A percentile compares a stretch with the other conserved stretches of the same genome.
Evolutionary conservation across 2,329 filamentous ascomycete genomes (phyloP).

Genomic region (Beauveria rudraprayagi): DNA sequence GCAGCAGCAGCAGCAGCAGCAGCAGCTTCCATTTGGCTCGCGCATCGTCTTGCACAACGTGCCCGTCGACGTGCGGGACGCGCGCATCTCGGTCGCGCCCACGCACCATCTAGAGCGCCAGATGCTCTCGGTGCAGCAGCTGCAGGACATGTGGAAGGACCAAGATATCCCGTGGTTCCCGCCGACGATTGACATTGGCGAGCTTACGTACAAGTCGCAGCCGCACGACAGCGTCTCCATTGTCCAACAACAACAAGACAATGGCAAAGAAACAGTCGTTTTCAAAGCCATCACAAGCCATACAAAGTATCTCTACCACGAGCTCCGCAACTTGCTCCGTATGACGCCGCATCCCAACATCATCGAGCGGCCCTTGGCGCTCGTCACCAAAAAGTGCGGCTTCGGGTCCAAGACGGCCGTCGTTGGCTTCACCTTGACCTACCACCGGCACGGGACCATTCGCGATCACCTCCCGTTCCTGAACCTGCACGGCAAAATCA

Average conservation of each 20-base stretch:
- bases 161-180: slow-evolving; percentile 31
- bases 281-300: slow-evolving; percentile 52
- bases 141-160: slow-evolving; percentile 37
- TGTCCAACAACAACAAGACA: slow-evolving; percentile 29
- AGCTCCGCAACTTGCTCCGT: slow-evolving; percentile 46
- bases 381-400: slow-evolving; percentile 47
- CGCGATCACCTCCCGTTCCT: slow-evolving; percentile 47
- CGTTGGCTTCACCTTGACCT: slow-evolving; percentile 49
- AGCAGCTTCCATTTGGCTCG: slow-evolving; percentile 46
- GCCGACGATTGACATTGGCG: slow-evolving; percentile 38
- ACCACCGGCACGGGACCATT: slow-evolving; percentile 45
- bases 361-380: slow-evolving; percentile 40
- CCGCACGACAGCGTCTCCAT: slow-evolving; percentile 53
- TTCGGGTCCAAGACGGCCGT: slow-evolving; percentile 50
- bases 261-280: slow-evolving; percentile 34
- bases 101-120: slow-evolving; percentile 47
- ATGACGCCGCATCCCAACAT: slow-evolving; percentile 46
- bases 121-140: slow-evolving; percentile 34
- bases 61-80: slow-evolving; percentile 36
- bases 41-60: slow-evolving; percentile 47
- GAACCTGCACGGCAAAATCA: slow-evolving; percentile 36
- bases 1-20: slow-evolving; percentile 10
- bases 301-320: slow-evolving; percentile 54
- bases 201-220: slow-evolving; percentile 43
- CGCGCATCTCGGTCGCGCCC: slow-evolving; percentile 37